phyloP scores from a whole-genome alignment of 1,284 basidiomycete species.

The Cryptococcus sp. region DNA sequence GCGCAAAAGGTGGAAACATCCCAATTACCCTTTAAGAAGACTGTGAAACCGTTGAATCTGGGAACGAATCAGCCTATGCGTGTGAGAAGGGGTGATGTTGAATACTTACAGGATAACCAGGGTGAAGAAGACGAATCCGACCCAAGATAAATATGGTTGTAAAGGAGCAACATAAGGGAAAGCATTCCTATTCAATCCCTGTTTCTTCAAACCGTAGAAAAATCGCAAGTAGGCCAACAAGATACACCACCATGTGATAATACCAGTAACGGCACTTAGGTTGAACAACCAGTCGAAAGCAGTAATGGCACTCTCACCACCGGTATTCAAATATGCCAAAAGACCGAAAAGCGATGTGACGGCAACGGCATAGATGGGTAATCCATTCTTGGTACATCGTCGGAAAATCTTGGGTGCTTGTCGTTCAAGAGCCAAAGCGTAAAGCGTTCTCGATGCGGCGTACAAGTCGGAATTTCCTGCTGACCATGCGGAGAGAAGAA shows the following conservation, averaged over 20 bases:
- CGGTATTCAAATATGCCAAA: slow-evolving; percentile 54
- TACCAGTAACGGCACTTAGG: slow-evolving; percentile 62
- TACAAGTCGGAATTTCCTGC: slow-evolving; percentile 78
- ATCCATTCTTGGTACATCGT: slow-evolving; percentile 67
- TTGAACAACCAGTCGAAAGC: slow-evolving; percentile 61
- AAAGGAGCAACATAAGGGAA: slow-evolving; percentile 55
- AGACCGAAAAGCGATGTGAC: slow-evolving; percentile 47
- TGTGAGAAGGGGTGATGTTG: too few species aligned
- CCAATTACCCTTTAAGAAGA: slow-evolving; percentile 61
- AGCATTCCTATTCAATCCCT: slow-evolving; percentile 56
- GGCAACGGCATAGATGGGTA: slow-evolving; percentile 63
- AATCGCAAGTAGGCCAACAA: slow-evolving; percentile 69
- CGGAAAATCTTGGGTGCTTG: slow-evolving; percentile 56
- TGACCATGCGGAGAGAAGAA: slow-evolving; percentile 74
- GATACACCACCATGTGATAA: slow-evolving; percentile 65
- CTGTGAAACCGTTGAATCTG: slow-evolving; percentile 46
- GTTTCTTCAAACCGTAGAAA: slow-evolving; percentile 59
- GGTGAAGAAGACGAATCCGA: slow-evolving; percentile 30
- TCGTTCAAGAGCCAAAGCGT: slow-evolving; percentile 70
- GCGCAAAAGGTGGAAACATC: slow-evolving; percentile 40
- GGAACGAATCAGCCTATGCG: background rate
- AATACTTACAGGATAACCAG: slow-evolving; percentile 31
- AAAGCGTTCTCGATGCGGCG: slow-evolving; percentile 73
- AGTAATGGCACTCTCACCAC: slow-evolving; percentile 22
- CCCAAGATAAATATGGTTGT: slow-evolving; percentile 13